Evolutionary conservation across 2,329 filamentous ascomycete species (phyloP), one percentile per base, ranked within the genome.

Genomic region (Mycosphaerella sp.): DNA sequence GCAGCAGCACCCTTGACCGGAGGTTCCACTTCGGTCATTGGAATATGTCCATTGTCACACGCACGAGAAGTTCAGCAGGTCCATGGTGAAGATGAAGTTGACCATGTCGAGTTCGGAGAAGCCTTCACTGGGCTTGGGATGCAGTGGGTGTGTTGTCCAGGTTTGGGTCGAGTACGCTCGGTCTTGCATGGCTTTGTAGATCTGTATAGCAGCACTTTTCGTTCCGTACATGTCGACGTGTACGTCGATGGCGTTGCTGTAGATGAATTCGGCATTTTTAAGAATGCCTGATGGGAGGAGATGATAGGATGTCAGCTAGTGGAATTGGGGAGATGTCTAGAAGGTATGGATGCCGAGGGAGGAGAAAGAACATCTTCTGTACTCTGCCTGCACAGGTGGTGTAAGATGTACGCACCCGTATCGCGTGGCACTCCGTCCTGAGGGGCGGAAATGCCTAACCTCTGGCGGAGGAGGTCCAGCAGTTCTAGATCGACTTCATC

Each of bases 1-100:
- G 59, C 49, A 57, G 50, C 25, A 32, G 30, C 30, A 32, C 13
- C 30, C 30, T 32, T 21, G 21, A 21, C 21, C 21, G 2, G 21
- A 21, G 8, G 4, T 10, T 32, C 30, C n/a, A n/a, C n/a, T 32
- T 10, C 9, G 16, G 7, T 40, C 8, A 28, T 9, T 18, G 18
- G 14, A 30, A 8, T 7, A 7, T 32, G 5, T 39, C 4, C 8
- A n/a, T 2, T 7, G 43, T 17, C 14, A n/a, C 16, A 48, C 59
- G 37, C 43, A 64, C 52, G 63, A 94, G 66, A 97, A 98, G 67
- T 98, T 98, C 44, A 98, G 74, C 25, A 98, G 70, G 67, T 98
- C 93, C 89, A 98, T 95, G 16, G 87, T 89, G 68, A 98, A 97
- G 62, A 98, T 91, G 67, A 98, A 97, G 57, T 87, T 85, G 17